Conservation (phyloP, 495 filamentous ascomycete species). For the Tuber brumale region DNA sequence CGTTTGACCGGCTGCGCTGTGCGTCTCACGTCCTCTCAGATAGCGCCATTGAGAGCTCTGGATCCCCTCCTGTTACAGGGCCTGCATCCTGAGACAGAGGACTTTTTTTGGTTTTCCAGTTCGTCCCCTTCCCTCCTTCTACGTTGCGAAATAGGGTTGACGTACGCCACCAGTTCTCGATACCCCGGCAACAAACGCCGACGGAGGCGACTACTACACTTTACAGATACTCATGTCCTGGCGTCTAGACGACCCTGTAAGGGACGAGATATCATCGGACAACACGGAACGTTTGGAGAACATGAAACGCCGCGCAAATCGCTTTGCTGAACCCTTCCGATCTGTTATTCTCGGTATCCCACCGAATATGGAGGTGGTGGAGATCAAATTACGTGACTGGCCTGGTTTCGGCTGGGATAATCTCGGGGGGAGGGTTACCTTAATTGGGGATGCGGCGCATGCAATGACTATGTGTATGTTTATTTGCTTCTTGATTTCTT, state of each 20-base stretch:
- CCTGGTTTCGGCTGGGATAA: slow-evolving; percentile 45
- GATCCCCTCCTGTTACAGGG: slow-evolving; percentile 60
- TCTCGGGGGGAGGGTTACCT: slow-evolving; percentile 45
- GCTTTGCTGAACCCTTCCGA: slow-evolving; percentile 55
- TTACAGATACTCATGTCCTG: slow-evolving; percentile 41
- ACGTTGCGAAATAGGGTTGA: not conserved
- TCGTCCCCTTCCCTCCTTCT: not conserved
- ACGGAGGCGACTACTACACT: slow-evolving; percentile 39
- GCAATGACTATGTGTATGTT: slow-evolving; percentile 58
- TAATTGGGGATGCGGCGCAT: slow-evolving; percentile 55
- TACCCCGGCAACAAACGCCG: slow-evolving; percentile 47
- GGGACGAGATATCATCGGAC: slow-evolving; percentile 44
- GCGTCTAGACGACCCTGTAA: slow-evolving; percentile 23
- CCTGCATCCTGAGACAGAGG: slow-evolving; percentile 51
- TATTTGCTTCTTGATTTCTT: not conserved
- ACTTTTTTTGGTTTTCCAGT: slow-evolving; percentile 54
- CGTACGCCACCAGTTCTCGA: slow-evolving; percentile 44
- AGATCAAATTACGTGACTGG: slow-evolving; percentile 55
- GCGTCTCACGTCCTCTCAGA: slow-evolving; percentile 44
- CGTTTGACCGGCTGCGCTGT: slow-evolving; percentile 49
- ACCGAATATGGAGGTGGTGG: slow-evolving; percentile 47
- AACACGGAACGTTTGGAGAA: slow-evolving; percentile 47
- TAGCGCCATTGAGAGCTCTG: slow-evolving; percentile 47
- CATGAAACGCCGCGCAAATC: slow-evolving; percentile 50
- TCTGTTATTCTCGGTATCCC: slow-evolving; percentile 48